Percentiles rank a stretch among this genome's conserved stretches.
phyloP scores from a whole-genome alignment of 2,329 filamentous ascomycete genomes.

The Fusarium sp. region DNA sequence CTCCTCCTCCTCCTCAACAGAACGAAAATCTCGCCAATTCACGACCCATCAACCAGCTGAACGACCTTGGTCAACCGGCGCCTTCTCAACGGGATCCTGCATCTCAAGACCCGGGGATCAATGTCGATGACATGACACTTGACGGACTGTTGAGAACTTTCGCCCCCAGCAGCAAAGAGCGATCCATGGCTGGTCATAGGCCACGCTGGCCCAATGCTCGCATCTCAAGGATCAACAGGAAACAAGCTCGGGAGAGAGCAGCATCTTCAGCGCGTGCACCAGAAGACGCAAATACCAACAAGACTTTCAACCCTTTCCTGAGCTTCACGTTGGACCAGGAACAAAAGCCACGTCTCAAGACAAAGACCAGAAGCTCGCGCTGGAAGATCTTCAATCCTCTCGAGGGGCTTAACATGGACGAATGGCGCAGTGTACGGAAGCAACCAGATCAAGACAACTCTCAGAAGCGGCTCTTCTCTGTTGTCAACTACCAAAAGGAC shows the following conservation, averaged over 20 bases:
- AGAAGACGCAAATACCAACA: neutral
- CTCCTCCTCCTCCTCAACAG: neutral
- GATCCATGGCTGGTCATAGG: neutral
- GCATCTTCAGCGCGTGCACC: slow-evolving; percentile 1
- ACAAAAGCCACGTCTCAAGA: neutral
- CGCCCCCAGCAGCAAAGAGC: too few relatives aligned
- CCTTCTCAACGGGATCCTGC: neutral
- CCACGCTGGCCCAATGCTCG: neutral
- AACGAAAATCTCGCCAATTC: neutral
- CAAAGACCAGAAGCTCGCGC: slow-evolving; percentile 19
- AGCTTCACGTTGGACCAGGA: slow-evolving; percentile 3
- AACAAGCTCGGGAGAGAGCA: neutral
- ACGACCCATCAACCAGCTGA: too few relatives aligned
- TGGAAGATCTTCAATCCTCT: slow-evolving; percentile 35
- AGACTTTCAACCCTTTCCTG: slow-evolving; percentile 36
- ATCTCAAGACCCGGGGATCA: neutral
- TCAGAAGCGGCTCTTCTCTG: slow-evolving; percentile 20
- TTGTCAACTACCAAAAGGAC: slow-evolving; percentile 1
- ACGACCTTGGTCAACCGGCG: too few relatives aligned
- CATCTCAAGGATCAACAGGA: neutral
- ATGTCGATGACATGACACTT: neutral
- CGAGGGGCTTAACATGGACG: slow-evolving; percentile 31
- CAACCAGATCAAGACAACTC: neutral
- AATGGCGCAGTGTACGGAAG: slow-evolving; percentile 24
- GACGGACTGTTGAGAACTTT: too few relatives aligned